Evolutionary conservation across 75 land plant genomes (phyloP), one percentile per base, ranked within the genome.

Genomic region (Cupressus sempervirens): DNA sequence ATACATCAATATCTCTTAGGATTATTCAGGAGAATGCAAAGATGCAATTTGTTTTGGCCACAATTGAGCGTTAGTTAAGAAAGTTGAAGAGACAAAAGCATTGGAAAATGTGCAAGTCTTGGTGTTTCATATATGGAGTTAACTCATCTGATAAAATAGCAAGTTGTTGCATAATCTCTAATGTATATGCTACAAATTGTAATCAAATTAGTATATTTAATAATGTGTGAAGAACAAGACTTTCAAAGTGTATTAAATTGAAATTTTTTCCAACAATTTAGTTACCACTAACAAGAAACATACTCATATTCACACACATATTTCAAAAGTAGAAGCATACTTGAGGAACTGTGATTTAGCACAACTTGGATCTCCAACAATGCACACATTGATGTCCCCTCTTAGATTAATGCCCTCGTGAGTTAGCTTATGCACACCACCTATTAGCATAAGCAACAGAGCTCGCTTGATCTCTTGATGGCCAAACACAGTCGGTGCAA

Each of bases 381-480:
- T 92, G 85, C 99, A 96, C 45, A 98, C 96, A 87, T 98, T 98
- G 87, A 98, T 98, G 83, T 97, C 99, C 16, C 99, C 99, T 88
- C 99, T 93, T 14, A 97, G 88, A 77, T 97, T 97, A 82, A 98
- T 98, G 62, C 99, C 99, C 88, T 98, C 99, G 76, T 98, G 96
- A 38, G 99, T 98, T 53, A 86, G 79, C 89, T 98, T 98, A 84
- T 98, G 98, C 14, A 98, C 98, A 68, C 99, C 99, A 65, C 99
- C 98, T 84, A 98, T 81, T 34, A 98, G 92, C 99, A 98, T 98
- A 67, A 98, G 94, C 76, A 98, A 86, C 75, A 98, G 92, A 7
- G 99, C 99, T 81, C 98, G 92, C 86, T 98, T 98, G 43, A 96
- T 94, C 82, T 98, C 99, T 88, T 94, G 94, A 87, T 98, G 99